Conservation (phyloP, 352 stramenopile genomes). For the Phytopythium sindhum region DNA sequence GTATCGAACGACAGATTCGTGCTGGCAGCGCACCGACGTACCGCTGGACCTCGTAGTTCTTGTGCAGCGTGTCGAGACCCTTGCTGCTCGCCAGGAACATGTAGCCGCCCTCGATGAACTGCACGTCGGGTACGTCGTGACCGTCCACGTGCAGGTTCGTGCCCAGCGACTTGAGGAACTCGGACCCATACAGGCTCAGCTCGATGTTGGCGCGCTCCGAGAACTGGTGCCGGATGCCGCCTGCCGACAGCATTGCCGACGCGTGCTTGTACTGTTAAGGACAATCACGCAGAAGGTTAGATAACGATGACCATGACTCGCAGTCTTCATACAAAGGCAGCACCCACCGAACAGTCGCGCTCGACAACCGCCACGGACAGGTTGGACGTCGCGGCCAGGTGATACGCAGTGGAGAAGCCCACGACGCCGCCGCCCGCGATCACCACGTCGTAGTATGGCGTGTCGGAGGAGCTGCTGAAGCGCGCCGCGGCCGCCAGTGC, state of each 20-base stretch:
- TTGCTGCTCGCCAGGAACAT: constrained; percentile 75
- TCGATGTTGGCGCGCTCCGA: constrained; percentile 70
- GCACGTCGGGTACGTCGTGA: constrained; percentile 60
- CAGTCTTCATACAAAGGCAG: background rate
- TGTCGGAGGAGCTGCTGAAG: constrained; percentile 17
- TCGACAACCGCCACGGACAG: constrained; percentile 76
- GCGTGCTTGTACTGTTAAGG: constrained; percentile 73
- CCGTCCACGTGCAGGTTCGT: constrained; percentile 47
- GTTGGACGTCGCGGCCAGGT: constrained; percentile 64
- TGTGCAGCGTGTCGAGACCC: constrained; percentile 44
- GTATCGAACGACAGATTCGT: background rate
- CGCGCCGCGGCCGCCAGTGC: constrained; percentile 6
- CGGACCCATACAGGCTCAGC: constrained; percentile 77
- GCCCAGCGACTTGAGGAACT: constrained; percentile 59
- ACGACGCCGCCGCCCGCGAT: constrained; percentile 80
- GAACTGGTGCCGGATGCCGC: constrained; percentile 83
- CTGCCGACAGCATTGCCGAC: constrained; percentile 70
- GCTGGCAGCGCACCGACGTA: constrained; percentile 17
- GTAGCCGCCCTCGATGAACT: constrained; percentile 81
- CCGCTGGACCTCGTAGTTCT: constrained; percentile 57
- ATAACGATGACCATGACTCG: background rate
- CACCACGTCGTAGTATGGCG: constrained; percentile 70
- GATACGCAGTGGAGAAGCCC: constrained; percentile 85
- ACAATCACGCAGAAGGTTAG: background rate
- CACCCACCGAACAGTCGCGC: constrained; percentile 57